These are phyloP conservation scores for Pilatotrama ljubarskyi DNA, from an alignment of 768 basidiomycete species.

Conservation along the genomic window DNA sequence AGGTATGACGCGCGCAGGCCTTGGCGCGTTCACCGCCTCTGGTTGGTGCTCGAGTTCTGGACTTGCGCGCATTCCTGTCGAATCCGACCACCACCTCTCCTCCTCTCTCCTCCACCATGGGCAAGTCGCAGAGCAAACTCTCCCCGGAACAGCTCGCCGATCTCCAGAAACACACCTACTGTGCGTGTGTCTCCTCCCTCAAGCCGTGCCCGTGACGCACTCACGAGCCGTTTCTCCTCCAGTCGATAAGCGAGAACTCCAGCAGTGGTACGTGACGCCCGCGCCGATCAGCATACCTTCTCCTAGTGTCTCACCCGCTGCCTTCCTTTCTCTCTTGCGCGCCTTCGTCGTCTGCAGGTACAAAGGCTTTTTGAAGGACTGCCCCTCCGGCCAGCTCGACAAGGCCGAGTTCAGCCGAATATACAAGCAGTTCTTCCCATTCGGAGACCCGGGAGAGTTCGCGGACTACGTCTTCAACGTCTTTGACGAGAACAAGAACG, in stretches of 20 bases:
- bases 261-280: conserved; percentile 70
- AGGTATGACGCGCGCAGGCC: conserved; percentile 11
- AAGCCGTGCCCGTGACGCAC: conserved; percentile 15
- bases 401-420: conserved; percentile 95
- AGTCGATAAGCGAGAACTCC: conserved; percentile 97
- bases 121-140: conserved; percentile 96
- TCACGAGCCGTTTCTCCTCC: conserved; percentile 21
- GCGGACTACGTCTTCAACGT: conserved; percentile 99
- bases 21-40: conserved; percentile 10
- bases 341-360: conserved; percentile 58
- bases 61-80: not conserved
- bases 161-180: conserved; percentile 98
- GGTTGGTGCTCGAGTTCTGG: not conserved
- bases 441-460: conserved; percentile 95
- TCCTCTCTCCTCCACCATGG: conserved; percentile 54
- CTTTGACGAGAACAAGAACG: conserved; percentile 92
- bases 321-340: conserved; percentile 20
- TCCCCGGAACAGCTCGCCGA: conserved; percentile 91
- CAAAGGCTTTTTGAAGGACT: conserved; percentile 99
- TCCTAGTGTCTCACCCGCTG: conserved; percentile 16
- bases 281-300: conserved; percentile 9
- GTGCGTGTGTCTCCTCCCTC: conserved; percentile 46
- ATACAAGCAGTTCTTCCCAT: conserved; percentile 99
- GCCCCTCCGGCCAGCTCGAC: conserved; percentile 95
- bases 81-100: not conserved